A percentile compares a stretch with the other conserved stretches of the same genome.
These are phyloP conservation scores for Aspergillus costaricaensis DNA, from an alignment of 2,329 filamentous ascomycete species.

Conservation along the genomic window DNA sequence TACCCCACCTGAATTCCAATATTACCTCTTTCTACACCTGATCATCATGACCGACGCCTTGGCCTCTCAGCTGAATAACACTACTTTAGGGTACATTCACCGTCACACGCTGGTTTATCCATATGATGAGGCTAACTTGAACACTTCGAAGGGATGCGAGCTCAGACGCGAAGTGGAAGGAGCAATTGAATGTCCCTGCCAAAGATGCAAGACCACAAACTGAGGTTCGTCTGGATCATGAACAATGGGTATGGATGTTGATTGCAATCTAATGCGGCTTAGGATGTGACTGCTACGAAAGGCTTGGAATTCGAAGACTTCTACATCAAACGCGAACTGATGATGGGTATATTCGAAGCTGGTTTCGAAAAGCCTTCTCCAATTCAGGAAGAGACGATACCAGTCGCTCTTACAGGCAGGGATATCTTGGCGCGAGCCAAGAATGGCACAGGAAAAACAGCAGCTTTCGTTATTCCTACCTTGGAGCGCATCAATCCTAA, in stretches of 20 bases:
- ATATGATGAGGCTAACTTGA: conserved; percentile 18
- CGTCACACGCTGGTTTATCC: conserved; percentile 3
- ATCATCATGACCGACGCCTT: conserved; percentile 47
- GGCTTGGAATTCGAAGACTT: conserved; percentile 98
- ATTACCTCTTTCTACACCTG: conserved; percentile 11
- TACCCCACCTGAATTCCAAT: not conserved
- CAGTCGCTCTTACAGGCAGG: conserved; percentile 89
- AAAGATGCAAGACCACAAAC: conserved; percentile 54
- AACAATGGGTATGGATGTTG: not conserved
- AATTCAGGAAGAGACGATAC: conserved; percentile 99
- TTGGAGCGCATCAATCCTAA: conserved; percentile 97
- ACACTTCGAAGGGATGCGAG: conserved; percentile 37
- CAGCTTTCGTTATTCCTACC: conserved; percentile 93
- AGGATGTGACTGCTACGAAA: conserved; percentile 98
- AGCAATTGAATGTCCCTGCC: conserved; percentile 47
- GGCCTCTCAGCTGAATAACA: conserved; percentile 48
- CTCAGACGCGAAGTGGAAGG: conserved; percentile 47
- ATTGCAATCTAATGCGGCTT: conserved; percentile 23
- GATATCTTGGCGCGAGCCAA: conserved; percentile 96
- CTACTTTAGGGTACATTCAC: conserved; percentile 44
- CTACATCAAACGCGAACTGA: conserved; percentile 85
- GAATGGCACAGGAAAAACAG: conserved; percentile 98
- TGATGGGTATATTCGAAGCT: conserved; percentile 99
- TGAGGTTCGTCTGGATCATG: conserved; percentile 42
- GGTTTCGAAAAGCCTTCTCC: conserved; percentile 98